Conservation (phyloP, 2,329 filamentous ascomycete species). For the Onygenales sp. region DNA sequence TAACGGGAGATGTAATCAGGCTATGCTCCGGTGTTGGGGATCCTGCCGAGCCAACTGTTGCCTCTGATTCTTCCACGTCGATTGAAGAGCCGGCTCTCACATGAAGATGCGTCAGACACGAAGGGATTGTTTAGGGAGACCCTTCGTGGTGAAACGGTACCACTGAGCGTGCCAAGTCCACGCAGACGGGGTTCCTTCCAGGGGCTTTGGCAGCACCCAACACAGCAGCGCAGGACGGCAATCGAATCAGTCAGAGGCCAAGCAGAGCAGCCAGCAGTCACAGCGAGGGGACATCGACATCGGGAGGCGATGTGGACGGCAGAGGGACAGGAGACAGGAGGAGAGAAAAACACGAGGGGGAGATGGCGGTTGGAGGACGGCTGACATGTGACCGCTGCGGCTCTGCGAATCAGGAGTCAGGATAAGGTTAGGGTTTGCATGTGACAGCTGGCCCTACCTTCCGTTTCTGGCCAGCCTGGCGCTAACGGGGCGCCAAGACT, state of each 20-base stretch:
- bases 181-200: too few relatives aligned
- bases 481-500: too few relatives aligned
- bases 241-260: too few relatives aligned
- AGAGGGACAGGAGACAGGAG: neutral
- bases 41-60: neutral
- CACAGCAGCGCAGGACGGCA: too few relatives aligned
- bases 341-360: neutral
- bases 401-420: neutral
- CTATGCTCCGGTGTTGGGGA: neutral
- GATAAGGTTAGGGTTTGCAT: neutral
- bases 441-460: neutral
- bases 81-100: neutral
- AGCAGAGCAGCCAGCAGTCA: too few relatives aligned
- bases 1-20: neutral
- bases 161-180: too few relatives aligned
- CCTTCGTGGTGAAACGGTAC: too few relatives aligned
- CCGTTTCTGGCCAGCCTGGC: neutral
- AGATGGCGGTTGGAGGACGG: neutral
- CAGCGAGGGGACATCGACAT: too few relatives aligned
- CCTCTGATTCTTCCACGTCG: neutral
- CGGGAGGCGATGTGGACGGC: neutral
- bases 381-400: slow-evolving; percentile 1
- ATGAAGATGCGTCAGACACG: too few relatives aligned
- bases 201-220: too few relatives aligned
- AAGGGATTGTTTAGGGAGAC: too few relatives aligned